Evolutionary conservation across 129 eudicot species (phyloP).

Genomic region (Lactuca sativa): DNA sequence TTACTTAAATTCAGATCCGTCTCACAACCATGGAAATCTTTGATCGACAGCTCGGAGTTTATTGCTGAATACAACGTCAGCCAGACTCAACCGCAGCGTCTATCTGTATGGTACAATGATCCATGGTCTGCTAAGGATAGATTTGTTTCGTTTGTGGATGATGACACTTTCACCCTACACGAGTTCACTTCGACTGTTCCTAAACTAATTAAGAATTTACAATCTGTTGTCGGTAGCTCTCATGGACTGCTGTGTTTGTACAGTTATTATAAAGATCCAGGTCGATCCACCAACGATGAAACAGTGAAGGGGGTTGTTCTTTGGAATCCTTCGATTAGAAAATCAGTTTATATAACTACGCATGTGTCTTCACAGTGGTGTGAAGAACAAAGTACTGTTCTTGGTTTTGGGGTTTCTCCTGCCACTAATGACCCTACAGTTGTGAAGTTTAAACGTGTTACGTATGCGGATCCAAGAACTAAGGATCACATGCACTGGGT

Average conservation of each 20-base stretch:
- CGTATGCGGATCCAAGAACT: not conserved
- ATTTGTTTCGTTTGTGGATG: constrained; percentile 17
- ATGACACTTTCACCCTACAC: constrained; percentile 11
- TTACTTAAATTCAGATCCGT: constrained; percentile 34
- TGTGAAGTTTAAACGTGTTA: constrained; percentile 18
- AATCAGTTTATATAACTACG: not conserved
- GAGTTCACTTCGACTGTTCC: constrained; percentile 1
- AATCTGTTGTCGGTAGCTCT: constrained; percentile 26
- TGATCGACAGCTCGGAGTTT: constrained; percentile 39
- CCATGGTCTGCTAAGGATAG: not conserved
- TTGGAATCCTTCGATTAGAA: constrained; percentile 8
- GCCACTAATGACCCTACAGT: not conserved
- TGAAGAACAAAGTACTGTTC: not conserved
- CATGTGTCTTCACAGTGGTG: no score
- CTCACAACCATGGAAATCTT: constrained; percentile 41
- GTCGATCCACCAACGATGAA: no score
- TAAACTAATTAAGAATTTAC: constrained; percentile 17
- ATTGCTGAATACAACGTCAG: constrained; percentile 16
- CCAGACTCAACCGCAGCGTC: not conserved
- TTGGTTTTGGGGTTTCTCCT: constrained; percentile 23
- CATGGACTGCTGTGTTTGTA: not conserved
- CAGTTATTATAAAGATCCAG: not conserved
- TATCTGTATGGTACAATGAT: constrained; percentile 27
- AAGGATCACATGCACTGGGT: not conserved
- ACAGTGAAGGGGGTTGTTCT: not conserved